A percentile compares a stretch with the other conserved stretches of the same genome.
These are phyloP conservation scores for Fusarium sp. DNA, from an alignment of 2,329 filamentous ascomycete genomes.

Conservation along the genomic window DNA sequence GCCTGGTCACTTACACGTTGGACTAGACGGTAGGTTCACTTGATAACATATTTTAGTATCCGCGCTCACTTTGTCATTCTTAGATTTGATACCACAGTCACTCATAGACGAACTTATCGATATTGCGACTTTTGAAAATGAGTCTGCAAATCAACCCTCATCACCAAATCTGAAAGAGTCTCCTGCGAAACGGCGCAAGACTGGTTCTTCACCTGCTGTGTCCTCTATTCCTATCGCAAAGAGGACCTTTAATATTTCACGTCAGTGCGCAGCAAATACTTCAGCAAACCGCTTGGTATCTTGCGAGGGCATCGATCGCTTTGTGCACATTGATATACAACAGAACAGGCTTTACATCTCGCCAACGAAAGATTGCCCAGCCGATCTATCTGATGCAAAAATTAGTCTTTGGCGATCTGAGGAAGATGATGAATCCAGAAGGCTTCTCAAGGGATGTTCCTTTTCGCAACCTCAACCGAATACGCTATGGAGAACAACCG, in stretches of 20 bases:
- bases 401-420: slow-evolving; percentile 48
- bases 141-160: slow-evolving; percentile 15
- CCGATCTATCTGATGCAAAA: slow-evolving; percentile 12
- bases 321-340: slow-evolving; percentile 36
- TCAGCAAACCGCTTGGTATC: slow-evolving; percentile 14
- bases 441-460: neutral
- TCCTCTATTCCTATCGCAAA: slow-evolving; percentile 48
- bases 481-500: slow-evolving; percentile 54
- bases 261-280: slow-evolving; percentile 39
- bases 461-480: slow-evolving; percentile 41
- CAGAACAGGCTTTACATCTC: slow-evolving; percentile 33
- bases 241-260: slow-evolving; percentile 47
- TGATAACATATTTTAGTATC: neutral
- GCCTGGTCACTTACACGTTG: slow-evolving; percentile 30
- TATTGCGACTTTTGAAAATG: slow-evolving; percentile 38
- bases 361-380: slow-evolving; percentile 26
- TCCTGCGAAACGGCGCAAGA: slow-evolving; percentile 53
- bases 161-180: slow-evolving; percentile 31
- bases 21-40: slow-evolving; percentile 47
- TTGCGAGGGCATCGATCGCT: slow-evolving; percentile 40
- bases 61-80: neutral
- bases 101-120: slow-evolving; percentile 44
- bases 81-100: slow-evolving; percentile 47
- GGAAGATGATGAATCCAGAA: slow-evolving; percentile 28
- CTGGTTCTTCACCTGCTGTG: slow-evolving; percentile 17